phyloP scores from a whole-genome alignment of 768 basidiomycete genomes.

The Wakefieldia striispora region DNA sequence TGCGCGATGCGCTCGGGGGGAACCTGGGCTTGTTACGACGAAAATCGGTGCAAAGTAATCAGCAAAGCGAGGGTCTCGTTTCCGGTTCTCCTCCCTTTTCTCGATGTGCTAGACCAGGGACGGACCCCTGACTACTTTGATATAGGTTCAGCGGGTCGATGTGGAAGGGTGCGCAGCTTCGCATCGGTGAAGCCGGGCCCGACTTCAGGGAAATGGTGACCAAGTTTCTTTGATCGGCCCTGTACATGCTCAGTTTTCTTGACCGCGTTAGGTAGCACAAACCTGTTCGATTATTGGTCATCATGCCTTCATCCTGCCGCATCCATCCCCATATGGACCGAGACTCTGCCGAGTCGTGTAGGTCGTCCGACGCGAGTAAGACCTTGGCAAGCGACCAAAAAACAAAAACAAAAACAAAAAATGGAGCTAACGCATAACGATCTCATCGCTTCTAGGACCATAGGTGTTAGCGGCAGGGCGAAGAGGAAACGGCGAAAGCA shows the following conservation, averaged over 20 bases:
- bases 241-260: background rate
- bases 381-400: slow-evolving; percentile 59
- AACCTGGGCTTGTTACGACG: slow-evolving; percentile 75
- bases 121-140: slow-evolving; percentile 6
- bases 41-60: slow-evolving; percentile 59
- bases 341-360: slow-evolving; percentile 63
- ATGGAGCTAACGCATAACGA: slow-evolving; percentile 33
- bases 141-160: slow-evolving; percentile 79
- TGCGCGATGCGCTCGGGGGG: slow-evolving; percentile 60
- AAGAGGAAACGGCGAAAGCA: slow-evolving; percentile 48
- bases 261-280: slow-evolving; percentile 6
- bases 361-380: slow-evolving; percentile 69
- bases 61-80: slow-evolving; percentile 54
- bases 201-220: slow-evolving; percentile 65
- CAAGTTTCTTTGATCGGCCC: background rate
- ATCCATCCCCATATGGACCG: slow-evolving; percentile 60
- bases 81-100: background rate
- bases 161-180: slow-evolving; percentile 85
- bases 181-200: slow-evolving; percentile 83
- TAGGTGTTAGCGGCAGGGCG: slow-evolving; percentile 28
- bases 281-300: slow-evolving; percentile 34
- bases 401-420: too few relatives aligned
- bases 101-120: too few relatives aligned
- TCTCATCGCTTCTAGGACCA: slow-evolving; percentile 3
- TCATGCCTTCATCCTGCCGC: slow-evolving; percentile 55